phyloP scores from a whole-genome alignment of 2,329 filamentous ascomycete genomes.

The Truncatella angustata region DNA sequence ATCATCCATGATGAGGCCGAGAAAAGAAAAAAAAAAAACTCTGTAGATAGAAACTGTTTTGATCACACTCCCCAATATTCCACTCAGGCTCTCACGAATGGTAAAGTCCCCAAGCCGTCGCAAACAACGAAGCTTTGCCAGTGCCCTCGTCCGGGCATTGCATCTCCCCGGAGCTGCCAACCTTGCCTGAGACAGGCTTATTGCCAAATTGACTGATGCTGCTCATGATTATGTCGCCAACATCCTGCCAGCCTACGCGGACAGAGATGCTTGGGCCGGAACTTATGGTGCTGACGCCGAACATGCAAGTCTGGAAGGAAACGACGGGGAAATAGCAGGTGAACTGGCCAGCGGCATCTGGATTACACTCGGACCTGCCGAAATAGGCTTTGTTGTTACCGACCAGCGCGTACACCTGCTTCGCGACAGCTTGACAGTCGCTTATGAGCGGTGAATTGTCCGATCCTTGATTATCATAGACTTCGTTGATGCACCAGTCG shows the following conservation, averaged over 20 bases:
- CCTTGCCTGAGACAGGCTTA: conserved; percentile 1
- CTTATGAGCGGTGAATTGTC: conserved; percentile 8
- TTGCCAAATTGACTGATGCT: conserved; percentile 4
- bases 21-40: too few species aligned
- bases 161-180: conserved; percentile 6
- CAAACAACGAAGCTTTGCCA: background rate
- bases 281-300: conserved; percentile 4
- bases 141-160: background rate
- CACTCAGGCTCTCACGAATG: conserved; percentile 2
- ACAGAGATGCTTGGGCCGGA: background rate
- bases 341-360: background rate
- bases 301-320: conserved; percentile 7
- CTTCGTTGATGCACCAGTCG: conserved; percentile 3
- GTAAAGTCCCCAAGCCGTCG: conserved; percentile 7
- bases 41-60: too few species aligned
- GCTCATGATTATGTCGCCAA: conserved; percentile 6
- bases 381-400: conserved; percentile 2
- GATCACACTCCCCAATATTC: too few species aligned
- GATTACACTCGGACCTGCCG: conserved; percentile 6
- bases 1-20: too few species aligned
- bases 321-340: conserved; percentile 9
- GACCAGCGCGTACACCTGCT: conserved; percentile 2
- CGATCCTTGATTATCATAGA: conserved; percentile 1
- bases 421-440: conserved; percentile 6
- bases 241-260: conserved; percentile 6